These are phyloP conservation scores for Chytriomyces confervae DNA, from an alignment of 192 early-diverging fungal genomes.

Conservation along the genomic window DNA sequence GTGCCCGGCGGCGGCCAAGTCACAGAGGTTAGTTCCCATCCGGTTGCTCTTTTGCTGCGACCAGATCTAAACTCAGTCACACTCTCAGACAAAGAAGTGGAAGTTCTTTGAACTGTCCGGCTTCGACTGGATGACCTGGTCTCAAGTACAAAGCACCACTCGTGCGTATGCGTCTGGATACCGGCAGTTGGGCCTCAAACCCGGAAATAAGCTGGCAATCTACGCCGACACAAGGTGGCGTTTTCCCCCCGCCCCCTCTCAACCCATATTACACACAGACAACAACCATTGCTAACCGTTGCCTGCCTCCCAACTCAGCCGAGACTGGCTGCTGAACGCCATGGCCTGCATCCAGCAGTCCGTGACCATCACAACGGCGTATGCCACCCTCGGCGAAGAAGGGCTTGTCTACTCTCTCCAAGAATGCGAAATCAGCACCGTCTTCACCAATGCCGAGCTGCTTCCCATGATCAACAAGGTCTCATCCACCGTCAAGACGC, in stretches of 20 bases:
- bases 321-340: constrained; percentile 70
- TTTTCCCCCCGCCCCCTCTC: constrained; percentile 18
- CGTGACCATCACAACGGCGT: constrained; percentile 82
- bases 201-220: constrained; percentile 47
- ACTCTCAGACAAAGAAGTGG: constrained; percentile 53
- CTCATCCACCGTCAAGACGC: constrained; percentile 57
- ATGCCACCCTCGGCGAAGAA: constrained; percentile 77
- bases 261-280: neutral
- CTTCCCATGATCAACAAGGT: constrained; percentile 69
- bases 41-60: too few species aligned
- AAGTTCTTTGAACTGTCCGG: constrained; percentile 76
- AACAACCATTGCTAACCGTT: neutral
- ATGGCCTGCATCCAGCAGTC: constrained; percentile 71
- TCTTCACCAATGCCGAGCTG: constrained; percentile 78
- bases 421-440: constrained; percentile 71
- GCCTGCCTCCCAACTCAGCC: constrained; percentile 30
- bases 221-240: constrained; percentile 34
- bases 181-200: constrained; percentile 59
- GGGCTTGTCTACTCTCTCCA: constrained; percentile 84
- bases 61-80: constrained; percentile 61
- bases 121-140: constrained; percentile 83
- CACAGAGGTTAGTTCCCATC: constrained; percentile 67
- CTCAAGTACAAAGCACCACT: constrained; percentile 59
- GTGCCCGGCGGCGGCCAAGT: constrained; percentile 53
- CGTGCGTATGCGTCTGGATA: constrained; percentile 76